These are phyloP conservation scores for Chamaecyparis obtusa DNA, from an alignment of 75 land plant species.

Conservation along the genomic window DNA sequence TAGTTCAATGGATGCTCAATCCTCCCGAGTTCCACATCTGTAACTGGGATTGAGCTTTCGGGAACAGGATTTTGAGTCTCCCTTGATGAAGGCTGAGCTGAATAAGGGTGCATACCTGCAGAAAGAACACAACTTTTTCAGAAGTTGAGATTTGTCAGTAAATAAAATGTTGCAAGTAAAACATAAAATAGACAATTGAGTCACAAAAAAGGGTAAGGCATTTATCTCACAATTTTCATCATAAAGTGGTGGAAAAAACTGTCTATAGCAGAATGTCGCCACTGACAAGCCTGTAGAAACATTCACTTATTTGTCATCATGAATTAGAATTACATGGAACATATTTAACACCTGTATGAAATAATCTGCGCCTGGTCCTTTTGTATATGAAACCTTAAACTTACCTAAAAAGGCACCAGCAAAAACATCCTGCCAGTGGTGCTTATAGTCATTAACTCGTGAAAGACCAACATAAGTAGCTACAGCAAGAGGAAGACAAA, in stretches of 20 bases:
- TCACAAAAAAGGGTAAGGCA: not conserved
- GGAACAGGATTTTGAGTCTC: not conserved
- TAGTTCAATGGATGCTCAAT: not conserved
- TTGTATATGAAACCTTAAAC: not conserved
- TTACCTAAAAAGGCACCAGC: slow-evolving; percentile 72
- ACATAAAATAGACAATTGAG: not conserved
- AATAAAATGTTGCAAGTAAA: not conserved
- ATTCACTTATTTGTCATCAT: not conserved
- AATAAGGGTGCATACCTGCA: slow-evolving; percentile 14
- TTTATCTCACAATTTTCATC: slow-evolving; percentile 11
- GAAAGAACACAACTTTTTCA: not conserved
- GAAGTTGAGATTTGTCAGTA: not conserved
- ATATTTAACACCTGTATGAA: not conserved
- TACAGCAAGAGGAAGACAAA: slow-evolving; percentile 54
- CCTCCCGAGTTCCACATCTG: not conserved
- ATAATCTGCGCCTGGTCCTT: not conserved
- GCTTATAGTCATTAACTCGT: slow-evolving; percentile 92
- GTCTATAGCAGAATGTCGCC: slow-evolving; percentile 37
- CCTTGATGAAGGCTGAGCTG: not conserved
- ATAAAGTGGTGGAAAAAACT: slow-evolving; percentile 37
- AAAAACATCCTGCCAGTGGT: slow-evolving; percentile 93
- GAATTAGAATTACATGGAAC: not conserved
- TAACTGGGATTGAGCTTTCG: not conserved
- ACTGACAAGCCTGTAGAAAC: slow-evolving; percentile 27
- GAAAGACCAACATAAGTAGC: slow-evolving; percentile 78